A percentile compares a stretch with the other conserved stretches of the same genome.
Conservation (phyloP, 345 rosid genomes). For the Gossypium arboreum region DNA sequence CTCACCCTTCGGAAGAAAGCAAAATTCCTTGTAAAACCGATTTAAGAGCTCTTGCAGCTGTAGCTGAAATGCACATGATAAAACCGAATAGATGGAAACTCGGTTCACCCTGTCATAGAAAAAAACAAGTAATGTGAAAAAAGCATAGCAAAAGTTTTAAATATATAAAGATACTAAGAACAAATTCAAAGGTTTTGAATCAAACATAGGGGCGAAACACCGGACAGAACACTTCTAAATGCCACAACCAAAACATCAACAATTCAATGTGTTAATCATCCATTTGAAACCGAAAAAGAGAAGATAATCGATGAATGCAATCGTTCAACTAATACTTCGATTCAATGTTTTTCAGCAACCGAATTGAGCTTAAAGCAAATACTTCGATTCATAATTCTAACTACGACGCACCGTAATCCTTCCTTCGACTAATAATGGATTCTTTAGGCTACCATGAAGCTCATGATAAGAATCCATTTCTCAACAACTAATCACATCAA, state of each 20-base stretch:
- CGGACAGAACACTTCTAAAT: background rate
- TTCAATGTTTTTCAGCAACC: background rate
- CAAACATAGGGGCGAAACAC: background rate
- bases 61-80: conserved; percentile 85
- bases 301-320: background rate
- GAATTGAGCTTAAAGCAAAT: conserved; percentile 1
- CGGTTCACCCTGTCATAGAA: conserved; percentile 72
- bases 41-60: conserved; percentile 97
- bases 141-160: background rate
- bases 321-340: background rate
- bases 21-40: conserved; percentile 96
- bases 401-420: background rate
- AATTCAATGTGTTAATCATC: background rate
- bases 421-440: background rate
- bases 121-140: background rate
- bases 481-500: background rate
- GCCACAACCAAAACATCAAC: background rate
- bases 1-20: conserved; percentile 99
- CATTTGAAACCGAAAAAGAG: background rate
- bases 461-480: background rate
- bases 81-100: conserved; percentile 98
- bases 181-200: conserved; percentile 1
- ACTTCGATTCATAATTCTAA: background rate
- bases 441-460: background rate
- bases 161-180: background rate